Evolutionary conservation across 352 stramenopile species (phyloP), one percentile per base, ranked within the genome.

Genomic region (Phytophthora palmivora): DNA sequence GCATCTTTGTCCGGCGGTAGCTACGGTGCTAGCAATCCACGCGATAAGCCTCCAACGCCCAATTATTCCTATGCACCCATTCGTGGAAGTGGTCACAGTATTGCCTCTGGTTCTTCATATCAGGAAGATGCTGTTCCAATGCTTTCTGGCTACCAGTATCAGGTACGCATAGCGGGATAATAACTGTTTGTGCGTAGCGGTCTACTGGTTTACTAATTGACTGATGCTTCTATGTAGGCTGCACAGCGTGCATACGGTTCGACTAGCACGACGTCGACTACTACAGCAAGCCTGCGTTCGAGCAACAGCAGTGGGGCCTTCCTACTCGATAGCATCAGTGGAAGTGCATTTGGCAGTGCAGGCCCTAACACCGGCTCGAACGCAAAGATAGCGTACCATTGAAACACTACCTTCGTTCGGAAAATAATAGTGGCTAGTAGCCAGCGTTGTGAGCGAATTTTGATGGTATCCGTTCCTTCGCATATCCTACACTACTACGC

Each of bases 121-220:
- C 69, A 78, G 32, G 77, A 89, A 62, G 77, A 86, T 59, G 63
- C 63, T 19, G 53, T 76, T 6, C 72, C 69, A 50, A 85, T 81
- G 63, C 74, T 89, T 34, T 85, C 79, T 9, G 79, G 79, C 2
- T 89, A 87, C 61, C 79, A 87, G 52, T 89, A 87, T 57, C 79
- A 89, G 74, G 78, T 88, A 58, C 54, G 48, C 30, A 30, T 19
- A 14, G 5, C 3, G 19, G 24, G 24, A 28, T 28, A 28, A 28
- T 28, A 28, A 6, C 24, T 28, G 24, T 28, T 28, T 28, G 6
- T 28, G 24, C 6, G 24, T 28, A 6, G 24, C 6, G 24, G 24
- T 28, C 3, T 6, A 28, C 3, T 28, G 6, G 3, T 28, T 28
- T 6, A 28, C 24, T 28, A 28, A 28, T 28, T 3, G 24, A 28